Percentiles rank a stretch among this genome's conserved stretches.
phyloP scores from a whole-genome alignment of 2,329 filamentous ascomycete genomes.

The Furcasterigmium furcatum region DNA sequence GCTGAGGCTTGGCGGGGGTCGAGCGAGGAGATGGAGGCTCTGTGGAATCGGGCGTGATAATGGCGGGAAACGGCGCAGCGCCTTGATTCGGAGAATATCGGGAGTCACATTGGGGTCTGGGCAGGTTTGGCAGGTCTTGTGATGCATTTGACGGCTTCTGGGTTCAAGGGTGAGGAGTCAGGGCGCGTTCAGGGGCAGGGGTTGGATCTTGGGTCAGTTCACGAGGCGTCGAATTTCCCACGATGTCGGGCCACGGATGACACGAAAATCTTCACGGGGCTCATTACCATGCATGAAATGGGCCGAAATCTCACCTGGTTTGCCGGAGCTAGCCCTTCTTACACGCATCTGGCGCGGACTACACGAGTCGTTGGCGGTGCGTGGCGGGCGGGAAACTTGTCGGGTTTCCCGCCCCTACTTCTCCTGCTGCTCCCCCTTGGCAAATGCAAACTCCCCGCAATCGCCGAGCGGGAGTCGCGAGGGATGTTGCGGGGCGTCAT shows the following conservation, averaged over 20 bases:
- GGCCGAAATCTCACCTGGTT: too few species aligned
- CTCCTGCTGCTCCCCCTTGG: conserved; percentile 12
- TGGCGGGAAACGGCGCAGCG: background rate
- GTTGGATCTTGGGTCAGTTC: background rate
- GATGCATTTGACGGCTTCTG: too few species aligned
- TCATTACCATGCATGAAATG: too few species aligned
- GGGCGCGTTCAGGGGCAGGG: background rate
- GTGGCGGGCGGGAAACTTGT: conserved; percentile 8
- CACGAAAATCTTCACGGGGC: too few species aligned
- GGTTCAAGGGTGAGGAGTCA: background rate
- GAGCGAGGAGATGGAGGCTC: conserved; percentile 14
- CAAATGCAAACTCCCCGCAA: too few species aligned
- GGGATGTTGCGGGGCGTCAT: too few species aligned
- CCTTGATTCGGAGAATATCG: background rate
- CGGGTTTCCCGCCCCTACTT: conserved; percentile 6
- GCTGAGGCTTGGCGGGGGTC: conserved; percentile 8
- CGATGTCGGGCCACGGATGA: too few species aligned
- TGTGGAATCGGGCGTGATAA: conserved; percentile 7
- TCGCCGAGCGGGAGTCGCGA: too few species aligned
- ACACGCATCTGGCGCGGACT: background rate
- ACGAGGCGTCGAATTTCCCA: background rate
- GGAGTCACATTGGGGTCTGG: background rate
- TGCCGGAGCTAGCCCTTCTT: background rate
- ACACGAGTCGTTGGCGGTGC: background rate
- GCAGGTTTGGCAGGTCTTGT: background rate